These are phyloP conservation scores for Starmerella apicola DNA, from an alignment of 805 yeast genomes.

Conservation along the genomic window DNA sequence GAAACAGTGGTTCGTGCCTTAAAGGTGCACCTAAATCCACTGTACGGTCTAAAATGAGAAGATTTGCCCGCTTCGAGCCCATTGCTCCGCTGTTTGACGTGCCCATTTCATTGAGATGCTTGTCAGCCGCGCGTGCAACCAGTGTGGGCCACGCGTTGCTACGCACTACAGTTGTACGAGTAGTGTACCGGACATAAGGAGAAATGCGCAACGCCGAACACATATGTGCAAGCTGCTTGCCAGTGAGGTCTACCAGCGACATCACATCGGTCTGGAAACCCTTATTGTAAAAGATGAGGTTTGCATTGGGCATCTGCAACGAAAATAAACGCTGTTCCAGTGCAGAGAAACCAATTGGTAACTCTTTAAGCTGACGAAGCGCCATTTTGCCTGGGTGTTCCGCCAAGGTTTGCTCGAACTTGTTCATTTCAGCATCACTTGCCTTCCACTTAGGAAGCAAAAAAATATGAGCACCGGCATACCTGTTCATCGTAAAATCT, in stretches of 20 bases:
- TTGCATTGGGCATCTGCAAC: conserved; percentile 45
- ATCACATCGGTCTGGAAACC: conserved; percentile 31
- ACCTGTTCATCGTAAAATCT: conserved; percentile 65
- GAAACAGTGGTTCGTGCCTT: conserved; percentile 80
- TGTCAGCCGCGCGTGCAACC: conserved; percentile 15
- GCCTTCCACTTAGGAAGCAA: conserved; percentile 45
- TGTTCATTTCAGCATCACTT: conserved; percentile 18
- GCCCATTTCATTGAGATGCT: conserved; percentile 7
- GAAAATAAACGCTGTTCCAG: conserved; percentile 60
- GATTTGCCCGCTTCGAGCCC: conserved; percentile 50
- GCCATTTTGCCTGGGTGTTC: conserved; percentile 16
- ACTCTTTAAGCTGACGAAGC: conserved; percentile 28
- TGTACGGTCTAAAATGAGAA: conserved; percentile 71
- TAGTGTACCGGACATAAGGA: conserved; percentile 69
- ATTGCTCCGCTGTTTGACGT: conserved; percentile 25
- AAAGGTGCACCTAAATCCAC: conserved; percentile 74
- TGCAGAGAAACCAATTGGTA: conserved; percentile 45
- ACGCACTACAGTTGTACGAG: conserved; percentile 27
- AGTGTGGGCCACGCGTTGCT: conserved; percentile 52
- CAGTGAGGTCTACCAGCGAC: conserved; percentile 43
- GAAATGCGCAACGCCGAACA: conserved; percentile 77
- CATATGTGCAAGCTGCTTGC: conserved; percentile 52
- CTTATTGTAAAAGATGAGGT: conserved; percentile 62
- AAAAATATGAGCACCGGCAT: conserved; percentile 59
- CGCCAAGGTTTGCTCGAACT: conserved; percentile 20